Conservation (phyloP, 1,284 basidiomycete genomes). For the Sanguinoderma infundibulare region DNA sequence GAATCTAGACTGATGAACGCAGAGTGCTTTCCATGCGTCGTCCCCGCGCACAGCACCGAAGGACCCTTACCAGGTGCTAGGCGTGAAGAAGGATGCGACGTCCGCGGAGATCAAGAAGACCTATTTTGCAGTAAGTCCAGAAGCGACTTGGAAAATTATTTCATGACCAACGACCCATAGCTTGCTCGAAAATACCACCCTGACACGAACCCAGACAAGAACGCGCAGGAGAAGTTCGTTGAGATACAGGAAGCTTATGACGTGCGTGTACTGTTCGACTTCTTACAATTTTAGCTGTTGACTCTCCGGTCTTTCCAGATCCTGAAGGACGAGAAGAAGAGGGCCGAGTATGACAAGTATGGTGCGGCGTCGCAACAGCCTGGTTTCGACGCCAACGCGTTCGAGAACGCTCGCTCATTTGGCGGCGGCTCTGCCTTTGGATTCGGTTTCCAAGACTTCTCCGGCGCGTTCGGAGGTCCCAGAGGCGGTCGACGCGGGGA, state of each 20-base stretch:
- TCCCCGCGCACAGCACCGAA: conserved; percentile 63
- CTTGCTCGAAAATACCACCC: conserved; percentile 98
- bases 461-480: conserved; percentile 66
- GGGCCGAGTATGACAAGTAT: conserved; percentile 92
- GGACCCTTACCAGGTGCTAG: conserved; percentile 91
- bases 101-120: conserved; percentile 94
- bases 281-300: conserved; percentile 16
- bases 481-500: conserved; percentile 59
- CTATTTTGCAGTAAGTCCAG: conserved; percentile 83
- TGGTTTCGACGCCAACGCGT: conserved; percentile 91
- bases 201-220: conserved; percentile 94
- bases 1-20: conserved; percentile 5
- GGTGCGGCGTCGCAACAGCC: conserved; percentile 93
- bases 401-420: conserved; percentile 48
- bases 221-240: conserved; percentile 91
- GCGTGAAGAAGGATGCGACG: conserved; percentile 85
- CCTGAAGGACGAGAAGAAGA: conserved; percentile 93
- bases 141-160: not conserved
- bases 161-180: conserved; percentile 44
- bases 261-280: conserved; percentile 51
- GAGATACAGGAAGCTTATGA: conserved; percentile 99
- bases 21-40: conserved; percentile 83
- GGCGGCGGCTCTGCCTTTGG: conserved; percentile 69
- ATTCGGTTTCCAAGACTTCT: conserved; percentile 67
- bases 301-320: conserved; percentile 51